Evolutionary conservation across 2,329 filamentous ascomycete species (phyloP).

Genomic region (Dothidotthia symphoricarpi): DNA sequence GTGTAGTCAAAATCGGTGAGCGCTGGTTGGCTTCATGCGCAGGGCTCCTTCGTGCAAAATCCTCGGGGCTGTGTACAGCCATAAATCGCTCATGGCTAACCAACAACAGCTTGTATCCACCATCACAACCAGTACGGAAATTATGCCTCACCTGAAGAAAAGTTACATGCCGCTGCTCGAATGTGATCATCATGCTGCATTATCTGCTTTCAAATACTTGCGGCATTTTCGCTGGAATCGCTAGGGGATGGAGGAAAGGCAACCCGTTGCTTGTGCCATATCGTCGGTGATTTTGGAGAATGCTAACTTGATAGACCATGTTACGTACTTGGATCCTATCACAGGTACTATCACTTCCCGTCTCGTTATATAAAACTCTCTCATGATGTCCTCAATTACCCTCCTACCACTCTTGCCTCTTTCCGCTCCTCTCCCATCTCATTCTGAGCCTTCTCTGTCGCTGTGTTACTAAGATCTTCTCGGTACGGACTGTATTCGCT

Average conservation of each 20-base stretch:
- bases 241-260: conserved; percentile 1
- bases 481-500: conserved; percentile 1
- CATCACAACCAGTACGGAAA: conserved; percentile 9
- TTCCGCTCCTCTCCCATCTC: conserved; percentile 4
- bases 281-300: conserved; percentile 1
- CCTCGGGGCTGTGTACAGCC: conserved; percentile 19
- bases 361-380: conserved; percentile 9
- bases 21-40: conserved; percentile 3
- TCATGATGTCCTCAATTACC: conserved; percentile 1
- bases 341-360: conserved; percentile 6
- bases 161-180: conserved; percentile 9
- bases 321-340: no score
- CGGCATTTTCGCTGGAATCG: conserved; percentile 29
- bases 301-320: no score
- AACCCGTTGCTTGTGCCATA: conserved; percentile 5
- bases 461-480: conserved; percentile 10
- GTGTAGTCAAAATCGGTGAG: conserved; percentile 6
- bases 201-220: conserved; percentile 12
- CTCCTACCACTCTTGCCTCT: conserved; percentile 8
- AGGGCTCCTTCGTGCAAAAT: conserved; percentile 6
- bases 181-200: conserved; percentile 9
- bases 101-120: conserved; percentile 19
- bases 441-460: conserved; percentile 3
- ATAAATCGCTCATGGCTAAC: conserved; percentile 30
- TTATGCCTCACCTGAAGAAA: conserved; percentile 8